Evolutionary conservation across 768 basidiomycete species (phyloP), one percentile per base, ranked within the genome.

Genomic region (Lactifluus pinguis): DNA sequence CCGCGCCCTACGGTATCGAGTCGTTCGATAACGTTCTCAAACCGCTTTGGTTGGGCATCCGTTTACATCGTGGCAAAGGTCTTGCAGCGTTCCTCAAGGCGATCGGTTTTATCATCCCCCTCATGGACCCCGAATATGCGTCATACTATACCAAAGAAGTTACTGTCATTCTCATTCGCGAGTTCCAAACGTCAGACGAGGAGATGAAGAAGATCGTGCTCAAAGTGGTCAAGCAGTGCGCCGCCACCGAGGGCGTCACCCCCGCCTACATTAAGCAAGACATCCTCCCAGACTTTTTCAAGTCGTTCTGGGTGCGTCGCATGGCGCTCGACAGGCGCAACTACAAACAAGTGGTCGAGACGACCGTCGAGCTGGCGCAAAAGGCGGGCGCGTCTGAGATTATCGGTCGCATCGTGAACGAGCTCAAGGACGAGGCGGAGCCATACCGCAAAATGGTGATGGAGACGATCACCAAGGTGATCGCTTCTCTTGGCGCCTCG

Each of bases 131-230:
- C 51, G 95, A 99, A 77, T 98, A 98, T 68, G 97, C 95, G 14
- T 95, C 92, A 15, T 98, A 98, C 76, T 99, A 99, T 73, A 98
- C 95, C 51, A 95, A 95, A 74, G 95, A 98, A 77, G 93, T 95
- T 57, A 95, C 91, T 11, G 88, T 94, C 65, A 95, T 95, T 71
- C 87, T 95, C 59, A 95, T 95, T 64, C 92, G 97, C 69, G 95
- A 98, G 76, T 98, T 98, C 79, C 94, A 95, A 72, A 97, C 95
- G 6, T 95, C 95, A 9, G 97, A 99, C 72, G 97, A 99, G 73
- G 97, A 99, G 79, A 99, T 99, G 97, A 95, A 98, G 83, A 97
- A 98, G 80, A 98, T 98, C 66, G 97, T 99, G 6, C 76, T 99
- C 53, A 98, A 98, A 73, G 97, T 99, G 59, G 95, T 98, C 68